Evolutionary conservation across 2,329 filamentous ascomycete genomes (phyloP), one percentile per base, ranked within the genome.

Genomic region (Botrytis aclada): DNA sequence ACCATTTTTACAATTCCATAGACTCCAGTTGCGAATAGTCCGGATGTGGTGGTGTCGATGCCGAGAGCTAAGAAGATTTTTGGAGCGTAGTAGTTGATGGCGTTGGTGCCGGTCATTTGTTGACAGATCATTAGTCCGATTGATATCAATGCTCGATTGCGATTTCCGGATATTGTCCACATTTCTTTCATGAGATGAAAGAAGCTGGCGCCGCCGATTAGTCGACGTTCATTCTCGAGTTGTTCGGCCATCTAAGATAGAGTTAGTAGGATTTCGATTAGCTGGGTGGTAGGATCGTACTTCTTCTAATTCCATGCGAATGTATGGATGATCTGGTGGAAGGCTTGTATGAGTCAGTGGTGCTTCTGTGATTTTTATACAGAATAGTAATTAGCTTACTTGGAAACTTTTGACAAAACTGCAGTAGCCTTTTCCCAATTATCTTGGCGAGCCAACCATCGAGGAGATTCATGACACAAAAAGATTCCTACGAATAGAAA

Each of bases 1-100:
- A 85, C 82, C 82, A 91, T 89, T 81, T 93, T 93, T 72, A 92
- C 88, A 71, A 93, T 86, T 39, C 91, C 91, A 79, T 93, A 93
- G 76, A 93, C 87, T 58, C 92, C 91, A 0, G 91, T 93, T 7
- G 92, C 90, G 80, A 93, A 92, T 37, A 93, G 87, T 29, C 87
- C 88, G 58, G 87, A 85, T 56, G 86, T 81, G 9, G 86, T 89
- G 20, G 84, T 83, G 37, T 80, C 81, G 77, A 93, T 85, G 29
- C 91, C 91, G 3, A 93, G 84, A 76, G 88, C 86, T 62, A 83
- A 82, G 83, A 93, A 93, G 77, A 93, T 93, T 72, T 88, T 86
- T 0, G 91, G 91, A 0, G 89, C 88, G 60, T 81, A 81, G 70
- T 84, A 87, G 75, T 89, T 86, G 51, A 88, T 82, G 1, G 84